Evolutionary conservation across 2,329 filamentous ascomycete species (phyloP), one percentile per base, ranked within the genome.

Genomic region (Herpotrichia juniperi): DNA sequence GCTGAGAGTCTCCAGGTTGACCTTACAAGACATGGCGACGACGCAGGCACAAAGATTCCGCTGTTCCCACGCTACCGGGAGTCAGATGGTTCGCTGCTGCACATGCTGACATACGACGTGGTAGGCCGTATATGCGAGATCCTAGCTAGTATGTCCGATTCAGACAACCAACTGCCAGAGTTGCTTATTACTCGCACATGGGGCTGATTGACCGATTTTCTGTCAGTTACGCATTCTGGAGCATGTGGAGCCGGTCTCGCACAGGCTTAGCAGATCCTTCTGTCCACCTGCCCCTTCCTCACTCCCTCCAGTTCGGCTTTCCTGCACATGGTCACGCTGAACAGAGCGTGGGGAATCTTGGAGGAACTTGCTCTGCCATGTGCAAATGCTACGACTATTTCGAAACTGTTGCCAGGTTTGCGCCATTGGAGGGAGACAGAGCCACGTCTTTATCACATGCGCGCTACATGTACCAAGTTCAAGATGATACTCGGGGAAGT

Each of bases 21-120:
- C 21, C 37, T 25, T 40, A 17, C 34, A 37, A 21, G 9, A 21
- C 16, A n/a, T n/a, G n/a, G 21, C 5, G 12, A 26, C 25, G 39
- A 25, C 16, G 39, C 39, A 42, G 39, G 39, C 21, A 26, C 39
- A 26, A 16, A 40, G 28, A 16, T 22, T 30, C 11, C 14, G 37
- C 37, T n/a, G 12, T 40, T 17, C 21, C 40, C 40, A 31, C 26
- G 26, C 42, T 34, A 14, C 17, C 28, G n/a, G 26, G 6, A 45
- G 28, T 45, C 25, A 44, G 16, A 44, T 19, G 39, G 39, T 22
- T 17, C 11, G 39, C 39, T 42, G 26, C 39, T 42, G 39, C 39
- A 26, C 11, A 42, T 42, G 19, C 21, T 25, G 21, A 7, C 39
- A 42, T 26, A 16, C 10, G 14, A 37, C 34, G 21, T 37, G 14